phyloP scores from a whole-genome alignment of 148 eudicot species.

The Arctostaphylos glauca region DNA sequence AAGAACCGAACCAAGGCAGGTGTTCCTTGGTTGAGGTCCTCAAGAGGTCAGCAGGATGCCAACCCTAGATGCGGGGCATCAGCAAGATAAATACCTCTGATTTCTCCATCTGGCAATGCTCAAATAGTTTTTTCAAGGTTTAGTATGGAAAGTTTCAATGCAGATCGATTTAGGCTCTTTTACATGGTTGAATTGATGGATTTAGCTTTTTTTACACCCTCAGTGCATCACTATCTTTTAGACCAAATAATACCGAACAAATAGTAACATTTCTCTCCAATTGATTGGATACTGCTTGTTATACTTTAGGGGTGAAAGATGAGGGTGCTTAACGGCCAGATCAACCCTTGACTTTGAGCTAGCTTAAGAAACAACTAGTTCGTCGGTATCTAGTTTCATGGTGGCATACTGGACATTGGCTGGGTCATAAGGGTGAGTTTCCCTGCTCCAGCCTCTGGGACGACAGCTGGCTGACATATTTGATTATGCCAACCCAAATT shows the following conservation, averaged over 20 bases:
- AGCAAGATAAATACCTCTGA: background rate
- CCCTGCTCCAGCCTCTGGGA: background rate
- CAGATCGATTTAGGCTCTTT: background rate
- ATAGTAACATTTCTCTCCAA: background rate
- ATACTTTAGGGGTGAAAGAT: background rate
- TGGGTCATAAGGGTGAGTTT: background rate
- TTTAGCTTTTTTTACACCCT: too few species aligned
- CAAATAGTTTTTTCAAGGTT: background rate
- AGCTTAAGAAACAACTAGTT: slow-evolving; percentile 3
- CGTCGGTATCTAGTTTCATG: background rate
- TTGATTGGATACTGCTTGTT: background rate
- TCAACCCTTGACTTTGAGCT: background rate
- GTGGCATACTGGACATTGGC: background rate
- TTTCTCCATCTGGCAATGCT: background rate
- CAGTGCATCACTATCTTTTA: background rate
- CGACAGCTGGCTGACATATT: background rate
- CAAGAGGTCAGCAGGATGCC: too few species aligned
- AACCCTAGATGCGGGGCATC: background rate
- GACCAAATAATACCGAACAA: background rate
- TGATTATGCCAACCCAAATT: background rate
- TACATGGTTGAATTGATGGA: background rate
- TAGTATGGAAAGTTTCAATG: background rate
- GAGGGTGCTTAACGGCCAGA: background rate
- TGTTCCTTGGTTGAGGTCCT: background rate
- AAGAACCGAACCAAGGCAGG: background rate